These are phyloP conservation scores for Blastocrithidia nonstop DNA, from an alignment of 208 protist species.

Conservation along the genomic window DNA sequence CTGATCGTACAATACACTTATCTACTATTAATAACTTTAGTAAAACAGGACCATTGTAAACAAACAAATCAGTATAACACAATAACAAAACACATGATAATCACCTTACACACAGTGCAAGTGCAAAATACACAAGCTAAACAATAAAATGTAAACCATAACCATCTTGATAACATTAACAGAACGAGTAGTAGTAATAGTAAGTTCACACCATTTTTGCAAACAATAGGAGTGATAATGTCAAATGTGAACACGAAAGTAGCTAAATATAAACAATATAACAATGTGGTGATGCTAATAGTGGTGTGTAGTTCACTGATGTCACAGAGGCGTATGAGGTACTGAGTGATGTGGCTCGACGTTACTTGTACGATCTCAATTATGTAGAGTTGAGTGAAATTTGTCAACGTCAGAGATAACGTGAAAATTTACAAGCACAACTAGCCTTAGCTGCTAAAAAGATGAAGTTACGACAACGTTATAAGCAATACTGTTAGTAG, in stretches of 20 bases:
- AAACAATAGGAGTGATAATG: background rate
- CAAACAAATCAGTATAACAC: too few relatives aligned
- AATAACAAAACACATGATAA: too few relatives aligned
- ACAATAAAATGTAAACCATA: too few relatives aligned
- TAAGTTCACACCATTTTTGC: background rate
- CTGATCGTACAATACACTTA: too few relatives aligned
- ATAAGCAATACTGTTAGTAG: too few relatives aligned
- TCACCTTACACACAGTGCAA: too few relatives aligned
- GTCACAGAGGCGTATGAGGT: constrained; percentile 82
- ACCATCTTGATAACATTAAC: background rate
- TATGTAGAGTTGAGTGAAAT: constrained; percentile 41
- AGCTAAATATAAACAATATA: too few relatives aligned
- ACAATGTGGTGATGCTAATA: background rate
- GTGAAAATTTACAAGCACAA: too few relatives aligned
- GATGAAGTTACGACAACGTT: too few relatives aligned
- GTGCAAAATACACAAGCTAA: too few relatives aligned
- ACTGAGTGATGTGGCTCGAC: constrained; percentile 64
- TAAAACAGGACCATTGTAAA: background rate
- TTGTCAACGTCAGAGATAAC: too few relatives aligned
- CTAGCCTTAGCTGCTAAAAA: too few relatives aligned
- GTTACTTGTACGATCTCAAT: constrained; percentile 76
- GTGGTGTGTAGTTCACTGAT: constrained; percentile 58
- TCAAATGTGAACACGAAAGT: background rate
- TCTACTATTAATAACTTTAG: constrained; percentile 6
- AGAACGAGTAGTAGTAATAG: background rate